Conservation (phyloP, 352 stramenopile genomes). For the Pythium folliculosum region DNA sequence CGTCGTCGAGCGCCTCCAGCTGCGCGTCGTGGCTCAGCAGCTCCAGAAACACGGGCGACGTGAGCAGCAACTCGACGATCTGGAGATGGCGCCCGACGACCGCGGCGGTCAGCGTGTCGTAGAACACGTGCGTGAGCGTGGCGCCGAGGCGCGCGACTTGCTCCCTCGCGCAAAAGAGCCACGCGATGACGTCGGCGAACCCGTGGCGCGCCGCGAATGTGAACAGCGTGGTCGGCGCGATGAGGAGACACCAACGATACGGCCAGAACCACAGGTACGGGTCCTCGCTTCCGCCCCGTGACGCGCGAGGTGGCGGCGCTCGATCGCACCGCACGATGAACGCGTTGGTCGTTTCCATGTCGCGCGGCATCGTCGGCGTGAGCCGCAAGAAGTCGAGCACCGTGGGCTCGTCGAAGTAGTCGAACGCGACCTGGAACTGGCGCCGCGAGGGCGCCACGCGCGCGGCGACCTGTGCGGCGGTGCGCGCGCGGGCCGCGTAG, state of each 20-base stretch:
- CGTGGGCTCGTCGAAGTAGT: background rate
- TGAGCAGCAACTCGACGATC: slow-evolving; percentile 1
- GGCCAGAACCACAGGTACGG: background rate
- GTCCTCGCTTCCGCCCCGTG: background rate
- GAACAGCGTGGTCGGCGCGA: background rate
- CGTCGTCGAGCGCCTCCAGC: background rate
- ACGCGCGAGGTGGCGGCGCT: background rate
- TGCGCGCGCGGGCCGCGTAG: background rate
- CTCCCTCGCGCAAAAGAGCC: background rate
- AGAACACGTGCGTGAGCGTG: background rate
- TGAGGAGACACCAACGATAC: background rate
- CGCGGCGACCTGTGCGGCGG: background rate
- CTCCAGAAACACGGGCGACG: background rate
- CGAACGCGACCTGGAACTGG: background rate
- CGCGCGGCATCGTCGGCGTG: background rate
- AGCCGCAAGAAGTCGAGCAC: slow-evolving; percentile 3
- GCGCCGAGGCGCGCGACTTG: background rate
- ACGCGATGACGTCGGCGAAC: background rate
- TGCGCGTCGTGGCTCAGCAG: background rate
- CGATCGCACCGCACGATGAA: background rate
- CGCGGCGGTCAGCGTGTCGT: background rate
- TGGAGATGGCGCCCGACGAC: background rate
- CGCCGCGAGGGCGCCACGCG: background rate
- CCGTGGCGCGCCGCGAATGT: background rate
- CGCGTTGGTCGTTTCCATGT: slow-evolving; percentile 4